These are phyloP conservation scores for Chenopodium quinoa DNA, from an alignment of 148 eudicot species.

Conservation along the genomic window DNA sequence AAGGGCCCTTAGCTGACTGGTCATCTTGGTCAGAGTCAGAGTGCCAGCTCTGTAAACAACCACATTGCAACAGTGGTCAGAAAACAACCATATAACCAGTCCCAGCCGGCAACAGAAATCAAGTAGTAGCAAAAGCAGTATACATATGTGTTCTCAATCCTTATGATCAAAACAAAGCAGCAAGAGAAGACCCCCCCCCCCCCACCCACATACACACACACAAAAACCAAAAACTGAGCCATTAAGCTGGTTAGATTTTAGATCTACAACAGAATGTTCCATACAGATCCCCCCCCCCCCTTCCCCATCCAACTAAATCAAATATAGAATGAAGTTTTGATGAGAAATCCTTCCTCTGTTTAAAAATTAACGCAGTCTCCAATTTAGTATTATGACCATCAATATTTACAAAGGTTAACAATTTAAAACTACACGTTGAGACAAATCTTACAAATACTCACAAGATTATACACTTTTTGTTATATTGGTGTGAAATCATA, in stretches of 20 bases:
- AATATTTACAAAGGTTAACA: no score
- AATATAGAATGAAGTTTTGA: neutral
- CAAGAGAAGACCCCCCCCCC: neutral
- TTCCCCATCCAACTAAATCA: neutral
- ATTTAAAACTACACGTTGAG: no score
- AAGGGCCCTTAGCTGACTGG: constrained; percentile 36
- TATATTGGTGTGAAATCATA: no score
- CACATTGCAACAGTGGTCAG: constrained; percentile 11
- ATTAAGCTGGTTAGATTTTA: no score
- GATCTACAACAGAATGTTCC: neutral
- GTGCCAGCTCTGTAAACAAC: constrained; percentile 47
- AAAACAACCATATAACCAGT: neutral
- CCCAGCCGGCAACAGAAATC: neutral
- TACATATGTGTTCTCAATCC: neutral
- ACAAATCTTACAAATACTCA: no score
- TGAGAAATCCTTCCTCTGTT: neutral
- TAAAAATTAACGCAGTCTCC: no score
- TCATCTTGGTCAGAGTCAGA: constrained; percentile 38
- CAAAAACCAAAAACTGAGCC: neutral
- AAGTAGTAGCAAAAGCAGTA: neutral
- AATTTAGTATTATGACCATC: no score
- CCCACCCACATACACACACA: no score
- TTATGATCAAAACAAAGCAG: neutral
- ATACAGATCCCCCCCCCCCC: neutral
- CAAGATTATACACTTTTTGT: no score